These are phyloP conservation scores for Meyerozyma smithsonii DNA, from an alignment of 1,139 yeast genomes.

Conservation along the genomic window DNA sequence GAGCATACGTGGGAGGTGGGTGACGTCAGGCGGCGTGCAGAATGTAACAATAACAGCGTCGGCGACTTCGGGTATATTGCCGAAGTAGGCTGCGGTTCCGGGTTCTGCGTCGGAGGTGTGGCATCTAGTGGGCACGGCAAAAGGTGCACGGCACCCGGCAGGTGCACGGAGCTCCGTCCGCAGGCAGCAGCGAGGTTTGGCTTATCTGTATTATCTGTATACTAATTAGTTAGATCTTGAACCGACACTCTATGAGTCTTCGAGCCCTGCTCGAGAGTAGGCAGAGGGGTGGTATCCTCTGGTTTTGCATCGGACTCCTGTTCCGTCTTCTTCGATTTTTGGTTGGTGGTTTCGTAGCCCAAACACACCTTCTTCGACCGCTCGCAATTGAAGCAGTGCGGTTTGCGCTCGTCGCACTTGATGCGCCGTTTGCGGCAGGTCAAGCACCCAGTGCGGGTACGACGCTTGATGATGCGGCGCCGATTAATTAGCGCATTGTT, in stretches of 20 bases:
- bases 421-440: conserved; percentile 27
- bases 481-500: conserved; percentile 35
- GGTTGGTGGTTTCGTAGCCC: conserved; percentile 47
- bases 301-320: background rate
- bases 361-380: conserved; percentile 64
- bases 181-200: too few species aligned
- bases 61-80: too few species aligned
- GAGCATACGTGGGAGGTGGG: background rate
- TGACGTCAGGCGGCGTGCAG: background rate
- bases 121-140: too few species aligned
- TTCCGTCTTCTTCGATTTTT: background rate
- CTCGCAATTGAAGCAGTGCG: conserved; percentile 69
- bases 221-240: background rate
- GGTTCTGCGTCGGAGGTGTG: too few species aligned
- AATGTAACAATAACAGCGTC: too few species aligned
- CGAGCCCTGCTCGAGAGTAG: conserved; percentile 2
- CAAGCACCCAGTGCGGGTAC: conserved; percentile 26
- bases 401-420: conserved; percentile 45
- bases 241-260: conserved; percentile 2
- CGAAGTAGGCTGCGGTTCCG: too few species aligned
- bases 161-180: too few species aligned
- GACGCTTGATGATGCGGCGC: conserved; percentile 32
- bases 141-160: too few species aligned
- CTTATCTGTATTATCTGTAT: background rate
- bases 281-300: background rate